phyloP scores from a whole-genome alignment of 192 early-diverging fungal genomes.

The Backusella morwellensis region DNA sequence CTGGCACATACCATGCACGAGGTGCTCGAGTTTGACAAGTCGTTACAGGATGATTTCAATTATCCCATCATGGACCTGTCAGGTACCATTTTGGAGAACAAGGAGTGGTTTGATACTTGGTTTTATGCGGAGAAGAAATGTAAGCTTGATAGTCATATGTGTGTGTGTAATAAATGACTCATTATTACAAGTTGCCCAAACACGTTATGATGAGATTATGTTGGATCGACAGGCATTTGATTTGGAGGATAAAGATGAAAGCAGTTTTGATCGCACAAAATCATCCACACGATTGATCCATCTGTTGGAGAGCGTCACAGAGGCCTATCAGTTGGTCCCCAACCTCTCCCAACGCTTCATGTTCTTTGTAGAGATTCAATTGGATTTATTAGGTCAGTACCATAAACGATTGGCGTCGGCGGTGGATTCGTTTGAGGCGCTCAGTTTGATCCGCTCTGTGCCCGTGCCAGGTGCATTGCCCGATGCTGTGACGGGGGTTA shows the following conservation, averaged over 20 bases:
- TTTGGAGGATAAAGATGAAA: slow-evolving; percentile 40
- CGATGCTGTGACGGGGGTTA: slow-evolving; percentile 44
- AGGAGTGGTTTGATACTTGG: slow-evolving; percentile 65
- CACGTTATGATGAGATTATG: slow-evolving; percentile 63
- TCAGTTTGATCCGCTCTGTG: slow-evolving; percentile 41
- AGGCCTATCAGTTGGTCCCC: slow-evolving; percentile 59
- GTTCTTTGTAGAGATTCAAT: slow-evolving; percentile 60
- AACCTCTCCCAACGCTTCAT: slow-evolving; percentile 54
- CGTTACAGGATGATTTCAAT: slow-evolving; percentile 59
- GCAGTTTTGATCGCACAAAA: slow-evolving; percentile 51
- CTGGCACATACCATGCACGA: slow-evolving; percentile 69
- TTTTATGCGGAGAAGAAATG: slow-evolving; percentile 64
- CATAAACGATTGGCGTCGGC: slow-evolving; percentile 48
- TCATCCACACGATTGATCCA: slow-evolving; percentile 59
- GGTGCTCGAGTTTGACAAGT: slow-evolving; percentile 64
- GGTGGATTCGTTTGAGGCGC: slow-evolving; percentile 51
- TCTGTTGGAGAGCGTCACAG: slow-evolving; percentile 60
- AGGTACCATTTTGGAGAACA: slow-evolving; percentile 49
- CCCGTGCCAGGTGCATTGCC: slow-evolving; percentile 55
- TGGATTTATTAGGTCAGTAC: slow-evolving; percentile 58
- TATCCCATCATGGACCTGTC: slow-evolving; percentile 36
- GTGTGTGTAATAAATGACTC: background rate
- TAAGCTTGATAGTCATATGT: slow-evolving; percentile 21
- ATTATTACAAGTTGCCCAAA: slow-evolving; percentile 42
- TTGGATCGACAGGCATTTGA: slow-evolving; percentile 60